Base-by-base conservation (phyloP, 345 rosid species). In the Pugionium dolabratum region DNA sequence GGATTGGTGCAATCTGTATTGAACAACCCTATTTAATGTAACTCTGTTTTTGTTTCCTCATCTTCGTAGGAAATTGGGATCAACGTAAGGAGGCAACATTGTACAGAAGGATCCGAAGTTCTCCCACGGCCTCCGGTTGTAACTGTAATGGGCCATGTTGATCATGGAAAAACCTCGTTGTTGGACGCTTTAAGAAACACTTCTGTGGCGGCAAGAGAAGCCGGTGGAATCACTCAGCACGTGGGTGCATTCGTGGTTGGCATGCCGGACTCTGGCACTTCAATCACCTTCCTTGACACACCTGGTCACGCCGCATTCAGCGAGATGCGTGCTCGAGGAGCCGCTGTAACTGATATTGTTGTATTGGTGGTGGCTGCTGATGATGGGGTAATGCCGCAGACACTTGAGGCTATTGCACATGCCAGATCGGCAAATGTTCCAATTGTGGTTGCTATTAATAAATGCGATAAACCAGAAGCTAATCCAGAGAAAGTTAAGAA, bases 311-410 rank as follows among this genome's bases (percentile, higher is more conserved):
- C 96, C 0, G 96, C 96, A 50, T 94, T 90, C 70, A 90, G 97
- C 52, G 97, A 92, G 7, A 85, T 90, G 99, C 84, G 93, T 73
- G 93, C 97, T 54, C 83, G 99, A 55, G 99, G 99, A 49, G 99
- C 96, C 0, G 95, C 97, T 50, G 95, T 87, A 72, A 94, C 96
- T 9, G 97, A 94, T 75, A 75, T 94, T 52, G 96, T 90, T 63
- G 99, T 94, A 73, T 82, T 90, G 67, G 97, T 94, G 35, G 96
- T 87, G 33, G 99, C 97, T 62, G 96, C 96, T 33, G 99, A 86
- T 82, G 99, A 94, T 71, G 95, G 97, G 54, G 91, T 90, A 73
- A 94, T 94, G 96, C 97, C 99, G 9, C 97, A 94, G 80, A 94
- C 97, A 6, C 84, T 83, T 2, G 99, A 94, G 76, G 95, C 99